phyloP scores from a whole-genome alignment of 768 basidiomycete species.

The Phlegmacium glaucopus region DNA sequence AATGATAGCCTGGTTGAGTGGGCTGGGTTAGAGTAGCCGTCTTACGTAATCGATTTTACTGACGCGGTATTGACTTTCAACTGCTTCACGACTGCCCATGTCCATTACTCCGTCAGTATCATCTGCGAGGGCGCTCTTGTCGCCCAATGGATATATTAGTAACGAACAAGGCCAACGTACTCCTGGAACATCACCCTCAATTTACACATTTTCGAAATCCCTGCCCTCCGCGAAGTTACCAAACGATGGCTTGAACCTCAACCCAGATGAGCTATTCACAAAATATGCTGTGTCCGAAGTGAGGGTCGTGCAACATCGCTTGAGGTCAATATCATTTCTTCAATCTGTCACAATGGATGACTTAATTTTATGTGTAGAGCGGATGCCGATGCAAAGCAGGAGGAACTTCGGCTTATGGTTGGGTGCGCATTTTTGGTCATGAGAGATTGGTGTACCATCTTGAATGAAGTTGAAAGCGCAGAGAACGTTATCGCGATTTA shows the following conservation, averaged over 20 bases:
- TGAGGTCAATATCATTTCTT: slow-evolving; percentile 46
- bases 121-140: slow-evolving; percentile 17
- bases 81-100: slow-evolving; percentile 8
- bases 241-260: slow-evolving; percentile 31
- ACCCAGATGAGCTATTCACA: slow-evolving; percentile 74
- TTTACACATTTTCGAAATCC: slow-evolving; percentile 8
- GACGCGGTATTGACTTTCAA: background rate
- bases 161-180: slow-evolving; percentile 4
- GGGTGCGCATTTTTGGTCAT: slow-evolving; percentile 57
- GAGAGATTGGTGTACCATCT: slow-evolving; percentile 9
- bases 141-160: slow-evolving; percentile 17
- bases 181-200: slow-evolving; percentile 6
- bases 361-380: slow-evolving; percentile 37
- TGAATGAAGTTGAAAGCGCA: slow-evolving; percentile 54
- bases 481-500: slow-evolving; percentile 87
- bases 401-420: slow-evolving; percentile 87
- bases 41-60: slow-evolving; percentile 3
- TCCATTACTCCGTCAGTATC: slow-evolving; percentile 14
- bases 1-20: slow-evolving; percentile 1
- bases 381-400: slow-evolving; percentile 85
- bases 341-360: slow-evolving; percentile 4
- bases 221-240: slow-evolving; percentile 12
- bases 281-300: slow-evolving; percentile 72
- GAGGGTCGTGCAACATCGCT: slow-evolving; percentile 58
- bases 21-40: too few relatives aligned